Evolutionary conservation across 176 grass and related monocot species (phyloP).

Genomic region (Puya raimondii): DNA sequence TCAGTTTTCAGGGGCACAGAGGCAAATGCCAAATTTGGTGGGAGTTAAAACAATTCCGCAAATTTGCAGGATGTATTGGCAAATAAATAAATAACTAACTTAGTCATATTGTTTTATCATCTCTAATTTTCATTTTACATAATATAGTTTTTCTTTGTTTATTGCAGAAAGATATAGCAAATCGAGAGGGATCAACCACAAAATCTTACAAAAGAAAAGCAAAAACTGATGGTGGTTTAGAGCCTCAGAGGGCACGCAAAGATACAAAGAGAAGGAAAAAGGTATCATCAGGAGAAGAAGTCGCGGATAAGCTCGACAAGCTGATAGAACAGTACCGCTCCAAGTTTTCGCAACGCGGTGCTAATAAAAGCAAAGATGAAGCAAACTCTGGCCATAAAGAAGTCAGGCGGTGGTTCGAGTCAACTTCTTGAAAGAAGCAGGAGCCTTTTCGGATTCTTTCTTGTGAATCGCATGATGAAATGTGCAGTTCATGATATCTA

Average conservation of each 20-base stretch:
- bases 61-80: slow-evolving; percentile 21
- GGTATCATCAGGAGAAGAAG: slow-evolving; percentile 24
- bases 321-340: slow-evolving; percentile 63
- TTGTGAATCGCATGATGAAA: no score
- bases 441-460: no score
- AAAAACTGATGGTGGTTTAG: slow-evolving; percentile 22
- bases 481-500: no score
- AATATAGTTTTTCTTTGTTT: slow-evolving; percentile 12
- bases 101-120: not conserved
- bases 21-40: no score
- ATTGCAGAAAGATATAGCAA: slow-evolving; percentile 28
- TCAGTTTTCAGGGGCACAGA: no score
- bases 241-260: slow-evolving; percentile 23
- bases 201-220: slow-evolving; percentile 36
- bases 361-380: slow-evolving; percentile 34
- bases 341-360: slow-evolving; percentile 49
- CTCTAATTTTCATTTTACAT: slow-evolving; percentile 12
- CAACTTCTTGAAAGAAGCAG: not conserved
- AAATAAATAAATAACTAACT: not conserved
- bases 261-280: slow-evolving; percentile 26
- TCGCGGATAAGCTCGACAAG: slow-evolving; percentile 55
- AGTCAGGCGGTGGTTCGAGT: slow-evolving; percentile 25
- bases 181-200: not conserved
- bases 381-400: slow-evolving; percentile 4
- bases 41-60: not conserved